Percentiles rank a stretch among this genome's conserved stretches.
phyloP scores from a whole-genome alignment of 345 rosid genomes.

The Heritiera fomes region DNA sequence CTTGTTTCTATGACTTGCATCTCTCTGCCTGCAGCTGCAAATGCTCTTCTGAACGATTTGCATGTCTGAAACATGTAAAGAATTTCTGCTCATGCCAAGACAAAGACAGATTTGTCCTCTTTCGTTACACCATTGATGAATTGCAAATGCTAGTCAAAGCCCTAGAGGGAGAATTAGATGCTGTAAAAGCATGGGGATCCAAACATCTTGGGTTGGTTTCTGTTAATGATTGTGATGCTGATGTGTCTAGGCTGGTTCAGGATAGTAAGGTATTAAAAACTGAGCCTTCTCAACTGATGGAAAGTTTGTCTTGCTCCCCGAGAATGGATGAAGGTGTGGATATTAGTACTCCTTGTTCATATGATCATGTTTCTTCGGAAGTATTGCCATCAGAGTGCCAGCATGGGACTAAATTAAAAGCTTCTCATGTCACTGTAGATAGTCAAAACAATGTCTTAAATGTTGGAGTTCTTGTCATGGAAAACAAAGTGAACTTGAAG shows the following conservation, averaged over 20 bases:
- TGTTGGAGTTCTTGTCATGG: constrained; percentile 24
- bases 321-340: constrained; percentile 35
- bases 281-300: constrained; percentile 24
- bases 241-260: constrained; percentile 23
- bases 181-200: constrained; percentile 52
- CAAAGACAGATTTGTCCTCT: constrained; percentile 53
- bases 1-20: constrained; percentile 88
- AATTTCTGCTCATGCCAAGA: constrained; percentile 65
- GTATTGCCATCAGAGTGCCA: constrained; percentile 42
- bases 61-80: constrained; percentile 78
- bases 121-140: constrained; percentile 65
- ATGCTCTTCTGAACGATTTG: constrained; percentile 74
- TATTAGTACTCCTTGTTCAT: constrained; percentile 32
- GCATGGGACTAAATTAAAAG: constrained; percentile 12
- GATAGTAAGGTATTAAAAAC: constrained; percentile 17
- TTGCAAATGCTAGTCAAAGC: constrained; percentile 58
- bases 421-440: constrained; percentile 11
- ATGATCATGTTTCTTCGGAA: constrained; percentile 45
- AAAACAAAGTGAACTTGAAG: constrained; percentile 42
- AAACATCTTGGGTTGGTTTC: constrained; percentile 31
- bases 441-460: constrained; percentile 24
- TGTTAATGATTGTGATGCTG: constrained; percentile 19
- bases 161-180: constrained; percentile 68
- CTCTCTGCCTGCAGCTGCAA: constrained; percentile 85
- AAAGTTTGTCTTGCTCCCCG: constrained; percentile 34